Conservation (phyloP, 2,329 filamentous ascomycete genomes). For the Truncatella angustata region DNA sequence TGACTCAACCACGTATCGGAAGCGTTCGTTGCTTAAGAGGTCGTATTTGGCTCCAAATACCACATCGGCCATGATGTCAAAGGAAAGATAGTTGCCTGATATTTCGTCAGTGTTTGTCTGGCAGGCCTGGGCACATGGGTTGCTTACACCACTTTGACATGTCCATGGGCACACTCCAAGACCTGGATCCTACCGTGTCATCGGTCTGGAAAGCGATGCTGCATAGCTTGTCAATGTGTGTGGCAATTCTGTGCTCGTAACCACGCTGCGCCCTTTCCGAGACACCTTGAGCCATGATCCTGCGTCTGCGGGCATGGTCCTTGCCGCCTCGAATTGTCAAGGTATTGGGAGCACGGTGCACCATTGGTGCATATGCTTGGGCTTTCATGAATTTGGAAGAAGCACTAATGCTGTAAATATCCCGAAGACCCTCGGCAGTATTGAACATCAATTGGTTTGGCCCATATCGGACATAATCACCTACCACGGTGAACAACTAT, state of each 20-base stretch:
- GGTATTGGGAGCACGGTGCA: slow-evolving; percentile 10
- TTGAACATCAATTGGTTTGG: slow-evolving; percentile 12
- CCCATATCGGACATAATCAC: slow-evolving; percentile 12
- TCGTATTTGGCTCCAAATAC: slow-evolving; percentile 11
- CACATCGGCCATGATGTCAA: slow-evolving; percentile 14
- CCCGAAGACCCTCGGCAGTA: slow-evolving; percentile 10
- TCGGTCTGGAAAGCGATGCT: not conserved
- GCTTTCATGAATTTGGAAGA: slow-evolving; percentile 9
- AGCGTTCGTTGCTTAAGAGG: slow-evolving; percentile 6
- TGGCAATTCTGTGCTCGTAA: slow-evolving; percentile 9
- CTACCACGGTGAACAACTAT: not conserved
- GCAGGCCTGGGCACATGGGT: not conserved
- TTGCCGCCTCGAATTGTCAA: slow-evolving; percentile 11
- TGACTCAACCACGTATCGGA: slow-evolving; percentile 9
- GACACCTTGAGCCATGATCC: slow-evolving; percentile 12
- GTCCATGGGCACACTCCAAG: slow-evolving; percentile 7
- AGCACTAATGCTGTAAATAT: slow-evolving; percentile 8
- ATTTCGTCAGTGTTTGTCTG: too few relatives aligned
- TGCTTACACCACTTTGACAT: slow-evolving; percentile 13
- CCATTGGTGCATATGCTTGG: slow-evolving; percentile 5
- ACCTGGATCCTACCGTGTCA: not conserved
- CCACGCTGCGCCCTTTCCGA: slow-evolving; percentile 6
- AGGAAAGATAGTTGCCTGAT: slow-evolving; percentile 12
- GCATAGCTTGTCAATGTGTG: slow-evolving; percentile 12
- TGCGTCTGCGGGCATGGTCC: slow-evolving; percentile 8